Base-by-base conservation (phyloP, 2,329 filamentous ascomycete genomes). In the Curvularia lunata region DNA sequence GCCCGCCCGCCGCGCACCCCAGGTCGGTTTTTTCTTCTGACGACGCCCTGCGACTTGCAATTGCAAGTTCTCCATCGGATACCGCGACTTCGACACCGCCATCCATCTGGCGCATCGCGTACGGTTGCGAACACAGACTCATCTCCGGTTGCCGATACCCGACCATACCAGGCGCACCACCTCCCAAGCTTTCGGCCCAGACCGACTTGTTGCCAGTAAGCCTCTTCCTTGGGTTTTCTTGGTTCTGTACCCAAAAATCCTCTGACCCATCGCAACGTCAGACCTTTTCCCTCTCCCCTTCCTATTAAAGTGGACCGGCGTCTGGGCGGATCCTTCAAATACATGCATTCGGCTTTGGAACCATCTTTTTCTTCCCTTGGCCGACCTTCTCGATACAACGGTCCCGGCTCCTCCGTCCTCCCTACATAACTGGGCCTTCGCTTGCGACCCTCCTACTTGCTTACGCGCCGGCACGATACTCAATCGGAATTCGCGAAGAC, bases 301-400 rank as follows among this genome's bases (percentile, higher is more conserved):
- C 18, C 43, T 18, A 7, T 16, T 18, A 18, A 37, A 37, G n/a
- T 12, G 75, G 73, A 72, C 79, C 79, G 79, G 79, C 80, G 80
- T 81, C 79, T 82, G 81, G 79, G 79, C 80, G 80, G 78, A 77
- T 71, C 4, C 71, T 68, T 63, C 62, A 55, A 70, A 75, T 80
- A 79, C 77, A 82, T 83, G 80, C 77, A 76, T 72, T 72, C 71
- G 70, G 58, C 54, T 56, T 59, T 49, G 61, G 57, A 60, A 51
- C 56, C 56, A 55, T 52, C 52, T 60, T 57, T 66, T 50, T 52
- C 56, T 62, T 58, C 65, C 58, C 56, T 54, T 63, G 50, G 56
- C 63, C 60, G 54, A 49, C 56, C 47, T 28, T 48, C 53, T 54
- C 67, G 63, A 64, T 65, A 54, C 48, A 64, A 60, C 59, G 59